Percentiles rank a stretch among this genome's conserved stretches.
Conservation (phyloP, 1,284 basidiomycete genomes). For the Hypsizygus ulmarius region DNA sequence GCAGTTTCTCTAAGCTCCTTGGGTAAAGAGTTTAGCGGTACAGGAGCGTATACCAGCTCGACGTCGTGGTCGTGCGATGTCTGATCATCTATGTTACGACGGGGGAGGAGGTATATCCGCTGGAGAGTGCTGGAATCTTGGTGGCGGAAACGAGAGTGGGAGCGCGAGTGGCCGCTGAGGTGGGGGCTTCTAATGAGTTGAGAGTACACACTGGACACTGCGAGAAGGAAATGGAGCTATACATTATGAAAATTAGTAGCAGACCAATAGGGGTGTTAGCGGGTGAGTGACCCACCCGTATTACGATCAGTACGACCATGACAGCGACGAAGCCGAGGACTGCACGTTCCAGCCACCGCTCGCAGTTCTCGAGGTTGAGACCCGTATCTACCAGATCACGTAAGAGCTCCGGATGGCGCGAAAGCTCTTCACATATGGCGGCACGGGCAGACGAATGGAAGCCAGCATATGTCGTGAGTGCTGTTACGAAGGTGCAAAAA, state of each 20-base stretch:
- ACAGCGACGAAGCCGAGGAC: constrained; percentile 54
- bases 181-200: constrained; percentile 44
- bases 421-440: constrained; percentile 67
- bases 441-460: constrained; percentile 57
- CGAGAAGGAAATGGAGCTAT: constrained; percentile 71
- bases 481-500: constrained; percentile 57
- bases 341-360: constrained; percentile 70
- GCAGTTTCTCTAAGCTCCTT: constrained; percentile 52
- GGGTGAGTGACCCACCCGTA: constrained; percentile 49
- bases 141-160: constrained; percentile 26
- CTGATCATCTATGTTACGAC: constrained; percentile 12
- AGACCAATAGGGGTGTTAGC: constrained; percentile 10
- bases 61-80: constrained; percentile 25
- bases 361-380: constrained; percentile 73
- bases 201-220: constrained; percentile 62
- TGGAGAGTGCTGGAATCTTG: constrained; percentile 31
- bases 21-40: constrained; percentile 54
- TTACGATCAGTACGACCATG: constrained; percentile 59
- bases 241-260: constrained; percentile 8
- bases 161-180: constrained; percentile 18
- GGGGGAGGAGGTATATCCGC: constrained; percentile 56
- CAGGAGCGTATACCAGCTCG: constrained; percentile 65
- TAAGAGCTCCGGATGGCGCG: constrained; percentile 69
- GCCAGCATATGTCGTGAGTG: constrained; percentile 54
- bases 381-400: constrained; percentile 69